phyloP scores from a whole-genome alignment of 2,329 filamentous ascomycete genomes.

The Didymella sp. region DNA sequence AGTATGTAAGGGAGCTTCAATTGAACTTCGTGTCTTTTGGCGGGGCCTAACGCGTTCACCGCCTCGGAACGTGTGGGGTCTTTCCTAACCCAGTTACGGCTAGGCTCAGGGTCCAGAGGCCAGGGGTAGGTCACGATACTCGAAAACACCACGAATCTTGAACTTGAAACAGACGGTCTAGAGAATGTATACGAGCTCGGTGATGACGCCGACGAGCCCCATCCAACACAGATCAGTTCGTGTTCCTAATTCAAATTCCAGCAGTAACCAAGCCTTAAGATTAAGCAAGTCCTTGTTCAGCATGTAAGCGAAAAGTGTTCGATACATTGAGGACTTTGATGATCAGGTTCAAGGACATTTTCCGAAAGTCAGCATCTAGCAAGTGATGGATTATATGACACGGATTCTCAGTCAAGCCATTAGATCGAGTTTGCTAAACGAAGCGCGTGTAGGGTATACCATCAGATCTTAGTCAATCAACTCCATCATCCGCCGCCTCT shows the following conservation, averaged over 20 bases:
- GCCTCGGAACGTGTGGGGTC: slow-evolving; percentile 31
- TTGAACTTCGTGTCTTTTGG: slow-evolving; percentile 26
- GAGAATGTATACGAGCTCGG: background rate
- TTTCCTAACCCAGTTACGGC: slow-evolving; percentile 18
- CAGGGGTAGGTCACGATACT: slow-evolving; percentile 7
- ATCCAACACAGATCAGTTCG: background rate
- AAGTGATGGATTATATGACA: background rate
- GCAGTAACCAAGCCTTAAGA: background rate
- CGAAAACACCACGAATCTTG: background rate
- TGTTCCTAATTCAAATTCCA: background rate
- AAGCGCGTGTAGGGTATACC: background rate
- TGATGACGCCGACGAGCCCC: background rate
- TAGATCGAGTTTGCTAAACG: background rate
- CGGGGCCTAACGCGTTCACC: slow-evolving; percentile 33
- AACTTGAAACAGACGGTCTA: background rate
- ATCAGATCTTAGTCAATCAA: slow-evolving; percentile 51
- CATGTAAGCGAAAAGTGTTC: background rate
- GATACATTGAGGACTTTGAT: background rate
- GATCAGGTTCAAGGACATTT: background rate
- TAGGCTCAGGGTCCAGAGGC: slow-evolving; percentile 17
- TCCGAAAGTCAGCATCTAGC: background rate
- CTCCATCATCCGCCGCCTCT: slow-evolving; percentile 49
- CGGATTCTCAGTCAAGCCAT: too few relatives aligned
- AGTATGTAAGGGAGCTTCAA: slow-evolving; percentile 21
- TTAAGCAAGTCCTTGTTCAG: background rate